These are phyloP conservation scores for Colletotrichum sp. DNA, from an alignment of 2,329 filamentous ascomycete species.

Conservation along the genomic window DNA sequence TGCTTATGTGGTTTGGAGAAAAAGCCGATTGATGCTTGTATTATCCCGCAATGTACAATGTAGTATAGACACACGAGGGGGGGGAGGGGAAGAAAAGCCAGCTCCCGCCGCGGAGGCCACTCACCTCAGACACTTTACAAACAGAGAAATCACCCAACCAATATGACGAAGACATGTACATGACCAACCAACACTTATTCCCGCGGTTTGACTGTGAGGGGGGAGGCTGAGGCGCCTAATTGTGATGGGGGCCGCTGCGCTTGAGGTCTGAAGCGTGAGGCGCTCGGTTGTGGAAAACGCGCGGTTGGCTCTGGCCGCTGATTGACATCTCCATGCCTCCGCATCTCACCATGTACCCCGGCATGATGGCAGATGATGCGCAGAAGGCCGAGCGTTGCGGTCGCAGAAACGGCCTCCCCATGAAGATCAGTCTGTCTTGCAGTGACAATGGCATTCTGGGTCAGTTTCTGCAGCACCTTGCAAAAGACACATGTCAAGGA, in stretches of 20 bases:
- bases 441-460: background rate
- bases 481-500: background rate
- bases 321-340: background rate
- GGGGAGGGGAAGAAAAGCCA: slow-evolving; percentile 25
- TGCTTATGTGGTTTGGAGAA: background rate
- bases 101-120: slow-evolving; percentile 34
- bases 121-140: slow-evolving; percentile 33
- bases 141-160: background rate
- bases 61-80: slow-evolving; percentile 12
- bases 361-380: background rate
- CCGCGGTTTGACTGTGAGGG: background rate
- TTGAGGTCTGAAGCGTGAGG: background rate
- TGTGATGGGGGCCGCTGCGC: background rate
- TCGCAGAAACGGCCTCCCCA: slow-evolving; percentile 8
- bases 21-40: slow-evolving; percentile 19
- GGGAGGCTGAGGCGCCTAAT: background rate
- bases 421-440: slow-evolving; percentile 5
- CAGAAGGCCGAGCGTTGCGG: background rate
- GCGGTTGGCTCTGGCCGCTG: background rate
- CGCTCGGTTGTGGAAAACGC: background rate
- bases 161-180: background rate
- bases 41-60: slow-evolving; percentile 22
- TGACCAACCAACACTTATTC: background rate
- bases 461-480: background rate
- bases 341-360: background rate